phyloP scores from a whole-genome alignment of 345 rosid genomes.

The Aegle marmelos region DNA sequence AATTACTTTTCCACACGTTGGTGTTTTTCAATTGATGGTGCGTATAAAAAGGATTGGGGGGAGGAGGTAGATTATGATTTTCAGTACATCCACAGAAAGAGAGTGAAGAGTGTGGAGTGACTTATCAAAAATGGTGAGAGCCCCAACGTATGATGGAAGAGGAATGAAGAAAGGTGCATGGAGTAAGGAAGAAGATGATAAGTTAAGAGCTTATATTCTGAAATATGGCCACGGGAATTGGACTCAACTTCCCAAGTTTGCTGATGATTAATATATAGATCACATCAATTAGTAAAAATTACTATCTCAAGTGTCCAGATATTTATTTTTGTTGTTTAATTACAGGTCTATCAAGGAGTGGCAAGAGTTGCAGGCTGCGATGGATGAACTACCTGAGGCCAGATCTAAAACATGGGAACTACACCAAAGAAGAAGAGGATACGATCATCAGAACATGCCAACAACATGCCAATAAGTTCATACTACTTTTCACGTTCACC shows the following conservation, averaged over 20 bases:
- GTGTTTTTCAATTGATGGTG: background rate
- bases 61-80: background rate
- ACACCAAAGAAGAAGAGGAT: conserved; percentile 33
- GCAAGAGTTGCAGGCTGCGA: conserved; percentile 46
- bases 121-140: conserved; percentile 31
- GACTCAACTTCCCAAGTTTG: conserved; percentile 36
- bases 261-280: conserved; percentile 24
- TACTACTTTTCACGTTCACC: too few species aligned
- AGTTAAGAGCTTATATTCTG: conserved; percentile 25
- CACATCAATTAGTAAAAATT: too few species aligned
- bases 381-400: conserved; percentile 46
- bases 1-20: conserved; percentile 1
- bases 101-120: background rate
- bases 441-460: conserved; percentile 27
- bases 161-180: conserved; percentile 45
- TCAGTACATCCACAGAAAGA: background rate
- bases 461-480: conserved; percentile 30
- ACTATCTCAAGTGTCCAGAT: too few species aligned
- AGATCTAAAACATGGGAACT: conserved; percentile 34
- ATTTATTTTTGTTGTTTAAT: too few species aligned
- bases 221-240: conserved; percentile 36
- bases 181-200: conserved; percentile 41
- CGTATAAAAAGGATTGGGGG: background rate
- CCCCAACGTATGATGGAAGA: conserved; percentile 27
- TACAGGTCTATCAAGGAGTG: conserved; percentile 37